phyloP scores from a whole-genome alignment of 108 stramenopile genomes.

The Stephanodiscus minutulus region DNA sequence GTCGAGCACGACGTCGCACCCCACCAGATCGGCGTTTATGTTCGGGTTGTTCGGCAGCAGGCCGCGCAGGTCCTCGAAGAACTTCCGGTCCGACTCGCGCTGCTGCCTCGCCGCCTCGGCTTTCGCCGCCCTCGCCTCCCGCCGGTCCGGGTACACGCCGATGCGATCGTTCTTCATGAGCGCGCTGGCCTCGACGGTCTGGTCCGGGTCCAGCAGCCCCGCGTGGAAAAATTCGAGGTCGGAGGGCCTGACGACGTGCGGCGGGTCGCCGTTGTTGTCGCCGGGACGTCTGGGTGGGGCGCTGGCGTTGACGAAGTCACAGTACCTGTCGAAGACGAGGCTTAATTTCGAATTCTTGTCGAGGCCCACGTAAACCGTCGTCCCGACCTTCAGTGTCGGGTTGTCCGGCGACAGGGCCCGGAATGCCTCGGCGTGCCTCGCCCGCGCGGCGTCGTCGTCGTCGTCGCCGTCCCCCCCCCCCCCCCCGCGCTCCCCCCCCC shows the following conservation, averaged over 20 bases:
- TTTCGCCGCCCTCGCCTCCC: slow-evolving; percentile 41
- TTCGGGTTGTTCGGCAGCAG: slow-evolving; percentile 57
- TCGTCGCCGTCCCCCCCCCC: neutral
- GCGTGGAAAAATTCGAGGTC: slow-evolving; percentile 82
- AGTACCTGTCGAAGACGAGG: slow-evolving; percentile 68
- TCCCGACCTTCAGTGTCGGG: slow-evolving; percentile 62
- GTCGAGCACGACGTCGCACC: slow-evolving; percentile 71
- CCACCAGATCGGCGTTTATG: slow-evolving; percentile 17
- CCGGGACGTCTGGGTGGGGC: slow-evolving; percentile 7
- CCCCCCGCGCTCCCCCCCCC: neutral
- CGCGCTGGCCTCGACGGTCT: slow-evolving; percentile 75
- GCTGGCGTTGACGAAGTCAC: slow-evolving; percentile 63
- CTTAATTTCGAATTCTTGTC: slow-evolving; percentile 70
- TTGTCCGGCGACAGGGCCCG: slow-evolving; percentile 53
- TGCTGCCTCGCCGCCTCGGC: slow-evolving; percentile 53
- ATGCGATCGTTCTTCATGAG: slow-evolving; percentile 89
- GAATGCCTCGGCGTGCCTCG: slow-evolving; percentile 56
- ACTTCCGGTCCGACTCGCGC: slow-evolving; percentile 70
- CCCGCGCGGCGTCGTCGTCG: slow-evolving; percentile 48
- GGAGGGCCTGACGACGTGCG: slow-evolving; percentile 17
- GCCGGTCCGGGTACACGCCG: slow-evolving; percentile 52
- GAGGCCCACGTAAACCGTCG: slow-evolving; percentile 70
- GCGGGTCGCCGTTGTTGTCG: neutral
- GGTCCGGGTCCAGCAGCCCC: slow-evolving; percentile 48
- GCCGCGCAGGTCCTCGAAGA: slow-evolving; percentile 59